These are phyloP conservation scores for Boechera stricta DNA, from an alignment of 345 rosid species.

Conservation along the genomic window DNA sequence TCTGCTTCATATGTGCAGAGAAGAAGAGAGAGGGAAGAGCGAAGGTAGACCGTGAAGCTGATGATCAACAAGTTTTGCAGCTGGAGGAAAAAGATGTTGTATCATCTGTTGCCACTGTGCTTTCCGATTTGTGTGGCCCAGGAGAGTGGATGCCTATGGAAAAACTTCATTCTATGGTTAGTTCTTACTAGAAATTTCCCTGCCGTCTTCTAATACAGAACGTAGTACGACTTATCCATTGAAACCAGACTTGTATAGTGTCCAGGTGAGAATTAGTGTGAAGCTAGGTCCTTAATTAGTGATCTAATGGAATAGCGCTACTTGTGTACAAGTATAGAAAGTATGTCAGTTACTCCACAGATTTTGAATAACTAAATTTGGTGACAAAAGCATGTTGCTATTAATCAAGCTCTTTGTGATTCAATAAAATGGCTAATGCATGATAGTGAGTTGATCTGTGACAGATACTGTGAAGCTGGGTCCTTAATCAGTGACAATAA, in stretches of 20 bases:
- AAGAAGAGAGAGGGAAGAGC: slow-evolving; percentile 84
- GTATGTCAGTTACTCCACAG: not conserved
- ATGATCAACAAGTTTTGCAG: slow-evolving; percentile 87
- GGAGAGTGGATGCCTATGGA: slow-evolving; percentile 99
- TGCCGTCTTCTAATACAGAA: slow-evolving; percentile 2
- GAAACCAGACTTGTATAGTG: not conserved
- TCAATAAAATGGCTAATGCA: no score
- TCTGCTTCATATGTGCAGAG: slow-evolving; percentile 54
- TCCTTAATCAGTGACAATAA: no score
- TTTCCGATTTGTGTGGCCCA: slow-evolving; percentile 97
- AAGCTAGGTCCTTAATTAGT: not conserved
- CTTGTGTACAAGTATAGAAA: not conserved
- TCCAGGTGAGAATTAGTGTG: not conserved
- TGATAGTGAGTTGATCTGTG: no score
- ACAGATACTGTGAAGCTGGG: no score
- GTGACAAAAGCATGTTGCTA: not conserved
- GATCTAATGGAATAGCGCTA: not conserved
- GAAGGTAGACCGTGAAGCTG: slow-evolving; percentile 89
- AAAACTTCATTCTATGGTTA: slow-evolving; percentile 88
- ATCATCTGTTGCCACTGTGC: slow-evolving; percentile 96
- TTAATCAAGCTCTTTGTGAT: not conserved
- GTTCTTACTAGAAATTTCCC: not conserved
- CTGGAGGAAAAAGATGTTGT: slow-evolving; percentile 98
- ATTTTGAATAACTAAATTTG: not conserved
- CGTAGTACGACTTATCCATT: not conserved